phyloP scores from a whole-genome alignment of 2,329 filamentous ascomycete species.

The Anthostomella pinea region DNA sequence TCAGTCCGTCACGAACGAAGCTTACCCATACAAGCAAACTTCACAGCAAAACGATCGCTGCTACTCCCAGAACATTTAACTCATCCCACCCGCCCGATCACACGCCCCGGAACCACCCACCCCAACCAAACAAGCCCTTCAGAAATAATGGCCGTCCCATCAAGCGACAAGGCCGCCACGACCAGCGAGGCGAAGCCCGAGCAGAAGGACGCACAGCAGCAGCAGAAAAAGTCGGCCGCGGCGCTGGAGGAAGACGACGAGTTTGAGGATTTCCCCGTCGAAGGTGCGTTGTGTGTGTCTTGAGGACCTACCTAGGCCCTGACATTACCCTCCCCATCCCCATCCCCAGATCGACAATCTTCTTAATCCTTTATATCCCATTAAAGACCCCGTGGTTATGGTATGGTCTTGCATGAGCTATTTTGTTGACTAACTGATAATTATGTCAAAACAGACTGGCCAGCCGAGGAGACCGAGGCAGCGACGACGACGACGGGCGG shows the following conservation, averaged over 20 bases:
- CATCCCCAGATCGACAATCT: background rate
- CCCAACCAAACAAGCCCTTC: conserved; percentile 24
- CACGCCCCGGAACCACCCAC: conserved; percentile 17
- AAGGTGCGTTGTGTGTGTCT: conserved; percentile 59
- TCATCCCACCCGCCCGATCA: too few relatives aligned
- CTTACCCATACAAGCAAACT: too few relatives aligned
- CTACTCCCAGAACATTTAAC: too few relatives aligned
- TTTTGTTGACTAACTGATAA: conserved; percentile 4
- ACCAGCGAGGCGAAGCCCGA: conserved; percentile 43
- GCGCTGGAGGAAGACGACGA: conserved; percentile 95
- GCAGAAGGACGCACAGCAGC: conserved; percentile 45
- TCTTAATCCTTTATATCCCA: background rate
- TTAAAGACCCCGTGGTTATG: too few relatives aligned
- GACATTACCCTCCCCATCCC: background rate
- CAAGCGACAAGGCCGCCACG: conserved; percentile 38
- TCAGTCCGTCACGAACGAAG: too few relatives aligned
- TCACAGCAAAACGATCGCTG: too few relatives aligned
- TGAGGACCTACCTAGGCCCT: background rate
- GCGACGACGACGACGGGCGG: conserved; percentile 44
- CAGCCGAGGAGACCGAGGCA: conserved; percentile 83
- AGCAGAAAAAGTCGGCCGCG: conserved; percentile 60
- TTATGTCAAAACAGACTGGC: conserved; percentile 68
- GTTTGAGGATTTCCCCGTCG: conserved; percentile 97
- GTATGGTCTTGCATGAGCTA: background rate
- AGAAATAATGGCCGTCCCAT: conserved; percentile 36